phyloP scores from a whole-genome alignment of 1,139 yeast species.

The Geotrichum europaeum region DNA sequence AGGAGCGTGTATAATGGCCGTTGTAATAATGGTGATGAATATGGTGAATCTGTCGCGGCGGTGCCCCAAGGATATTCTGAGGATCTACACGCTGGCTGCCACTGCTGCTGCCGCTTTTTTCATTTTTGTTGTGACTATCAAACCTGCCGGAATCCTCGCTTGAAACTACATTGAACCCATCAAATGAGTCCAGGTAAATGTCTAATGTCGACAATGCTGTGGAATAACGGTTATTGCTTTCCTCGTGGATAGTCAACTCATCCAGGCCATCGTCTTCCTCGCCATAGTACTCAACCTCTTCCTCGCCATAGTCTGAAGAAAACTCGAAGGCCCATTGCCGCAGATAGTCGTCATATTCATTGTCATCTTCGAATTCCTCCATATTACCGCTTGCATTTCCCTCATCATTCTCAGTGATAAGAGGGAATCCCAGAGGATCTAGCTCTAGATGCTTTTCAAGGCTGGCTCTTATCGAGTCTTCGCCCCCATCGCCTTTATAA shows the following conservation, averaged over 20 bases:
- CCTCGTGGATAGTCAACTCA: neutral
- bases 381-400: neutral
- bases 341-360: neutral
- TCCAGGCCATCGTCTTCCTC: neutral
- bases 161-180: conserved; percentile 3
- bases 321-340: neutral
- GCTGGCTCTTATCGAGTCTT: neutral
- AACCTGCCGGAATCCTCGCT: neutral
- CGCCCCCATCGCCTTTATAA: neutral
- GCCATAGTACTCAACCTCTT: neutral
- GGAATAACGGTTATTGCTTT: neutral
- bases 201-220: neutral
- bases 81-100: neutral
- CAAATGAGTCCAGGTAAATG: conserved; percentile 1
- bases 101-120: neutral
- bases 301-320: neutral
- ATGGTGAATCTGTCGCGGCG: neutral
- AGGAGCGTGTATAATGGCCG: neutral
- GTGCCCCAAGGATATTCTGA: neutral
- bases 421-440: conserved; percentile 10
- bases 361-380: neutral
- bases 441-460: neutral
- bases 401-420: neutral
- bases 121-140: neutral
- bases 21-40: neutral